A percentile compares a stretch with the other conserved stretches of the same genome.
phyloP scores from a whole-genome alignment of 1,139 yeast genomes.

The Geotrichum histeridarum region DNA sequence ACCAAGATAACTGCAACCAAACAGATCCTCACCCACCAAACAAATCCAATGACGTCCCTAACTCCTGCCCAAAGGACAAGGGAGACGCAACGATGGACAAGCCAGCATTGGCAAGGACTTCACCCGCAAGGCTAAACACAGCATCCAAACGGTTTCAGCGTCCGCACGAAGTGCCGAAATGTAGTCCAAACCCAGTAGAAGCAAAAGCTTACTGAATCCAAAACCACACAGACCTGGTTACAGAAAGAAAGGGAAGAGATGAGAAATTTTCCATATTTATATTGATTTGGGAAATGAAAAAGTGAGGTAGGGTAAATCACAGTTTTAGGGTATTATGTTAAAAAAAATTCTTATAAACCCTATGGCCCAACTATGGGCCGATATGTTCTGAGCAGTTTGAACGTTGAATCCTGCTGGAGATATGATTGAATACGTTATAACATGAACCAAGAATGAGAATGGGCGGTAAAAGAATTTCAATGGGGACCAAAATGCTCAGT shows the following conservation, averaged over 20 bases:
- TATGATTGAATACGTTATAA: no score
- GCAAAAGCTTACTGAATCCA: conserved; percentile 17
- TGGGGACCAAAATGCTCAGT: no score
- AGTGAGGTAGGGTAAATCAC: conserved; percentile 10
- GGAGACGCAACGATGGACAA: conserved; percentile 30
- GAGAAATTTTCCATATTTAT: conserved; percentile 12
- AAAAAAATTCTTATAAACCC: no score
- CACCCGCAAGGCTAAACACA: conserved; percentile 5
- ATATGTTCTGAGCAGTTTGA: no score
- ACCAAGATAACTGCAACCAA: conserved; percentile 8
- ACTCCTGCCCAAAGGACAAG: conserved; percentile 26
- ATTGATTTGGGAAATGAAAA: background rate
- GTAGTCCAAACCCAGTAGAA: conserved; percentile 19
- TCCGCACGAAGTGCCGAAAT: conserved; percentile 34
- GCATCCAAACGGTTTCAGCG: conserved; percentile 24
- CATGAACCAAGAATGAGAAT: no score
- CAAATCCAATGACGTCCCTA: conserved; percentile 30
- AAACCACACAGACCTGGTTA: conserved; percentile 19
- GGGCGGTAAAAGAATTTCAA: no score
- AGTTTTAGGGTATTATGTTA: background rate
- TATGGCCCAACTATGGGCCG: no score
- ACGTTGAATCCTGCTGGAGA: no score
- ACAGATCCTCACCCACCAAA: conserved; percentile 21
- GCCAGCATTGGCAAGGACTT: conserved; percentile 17
- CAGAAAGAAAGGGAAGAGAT: conserved; percentile 21